Evolutionary conservation across 768 basidiomycete species (phyloP).

Genomic region (Suillus brevipes): DNA sequence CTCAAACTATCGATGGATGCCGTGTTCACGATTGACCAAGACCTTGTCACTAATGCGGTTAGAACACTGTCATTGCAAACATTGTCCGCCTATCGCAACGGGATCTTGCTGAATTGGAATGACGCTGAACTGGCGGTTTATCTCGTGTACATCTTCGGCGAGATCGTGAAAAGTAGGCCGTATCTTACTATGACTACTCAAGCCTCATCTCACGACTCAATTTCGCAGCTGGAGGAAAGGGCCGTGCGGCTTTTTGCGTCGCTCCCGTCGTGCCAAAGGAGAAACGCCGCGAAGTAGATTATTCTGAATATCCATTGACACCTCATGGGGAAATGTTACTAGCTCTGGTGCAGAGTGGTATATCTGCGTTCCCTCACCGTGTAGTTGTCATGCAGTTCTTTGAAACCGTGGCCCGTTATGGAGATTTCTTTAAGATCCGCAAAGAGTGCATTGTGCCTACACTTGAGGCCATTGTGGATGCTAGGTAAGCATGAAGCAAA

Average conservation of each 20-base stretch:
- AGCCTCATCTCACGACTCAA: slow-evolving; percentile 11
- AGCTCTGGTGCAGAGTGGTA: slow-evolving; percentile 78
- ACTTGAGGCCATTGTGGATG: slow-evolving; percentile 84
- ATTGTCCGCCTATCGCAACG: slow-evolving; percentile 62
- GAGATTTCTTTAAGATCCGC: slow-evolving; percentile 94
- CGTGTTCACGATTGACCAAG: slow-evolving; percentile 80
- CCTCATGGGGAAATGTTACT: slow-evolving; percentile 88
- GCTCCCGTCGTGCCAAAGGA: slow-evolving; percentile 70
- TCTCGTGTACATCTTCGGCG: slow-evolving; percentile 91
- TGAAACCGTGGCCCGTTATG: slow-evolving; percentile 88
- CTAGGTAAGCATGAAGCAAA: slow-evolving; percentile 52
- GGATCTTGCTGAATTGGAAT: slow-evolving; percentile 77
- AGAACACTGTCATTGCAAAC: slow-evolving; percentile 73
- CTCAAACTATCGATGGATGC: slow-evolving; percentile 85
- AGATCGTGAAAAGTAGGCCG: slow-evolving; percentile 81
- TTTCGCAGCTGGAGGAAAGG: slow-evolving; percentile 67
- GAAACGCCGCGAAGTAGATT: slow-evolving; percentile 65
- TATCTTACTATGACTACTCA: neutral
- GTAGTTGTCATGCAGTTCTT: slow-evolving; percentile 89
- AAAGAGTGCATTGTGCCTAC: slow-evolving; percentile 86
- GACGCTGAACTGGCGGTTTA: slow-evolving; percentile 93
- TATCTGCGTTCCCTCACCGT: slow-evolving; percentile 80
- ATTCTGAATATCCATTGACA: slow-evolving; percentile 81
- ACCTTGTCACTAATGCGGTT: slow-evolving; percentile 79
- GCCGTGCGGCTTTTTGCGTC: slow-evolving; percentile 84